Evolutionary conservation across 2,329 filamentous ascomycete genomes (phyloP), one percentile per base, ranked within the genome.

Genomic region (Trichoderma cornu-damae): DNA sequence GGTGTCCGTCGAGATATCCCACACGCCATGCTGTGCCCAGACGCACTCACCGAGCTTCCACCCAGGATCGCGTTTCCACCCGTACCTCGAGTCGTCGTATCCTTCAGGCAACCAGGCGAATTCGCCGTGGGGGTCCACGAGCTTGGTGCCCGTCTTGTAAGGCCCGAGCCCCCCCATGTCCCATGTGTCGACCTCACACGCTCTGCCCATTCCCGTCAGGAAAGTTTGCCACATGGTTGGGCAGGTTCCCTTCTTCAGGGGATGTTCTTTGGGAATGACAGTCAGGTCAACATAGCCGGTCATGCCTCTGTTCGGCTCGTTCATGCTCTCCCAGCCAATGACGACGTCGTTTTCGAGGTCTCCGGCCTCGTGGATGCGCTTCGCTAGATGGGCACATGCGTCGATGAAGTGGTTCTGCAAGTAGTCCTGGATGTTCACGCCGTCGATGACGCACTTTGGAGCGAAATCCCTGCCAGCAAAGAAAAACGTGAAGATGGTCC

Each of bases 11-110:
- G 78, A 75, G 5, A 88, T 86, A 67, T 99, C 90, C 94, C 94
- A 99, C 5, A 99, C 84, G 1, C 92, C 93, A 70, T 99, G 92
- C 68, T 96, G 93, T 3, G 94, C 93, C 94, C 94, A 99, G 38
- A 99, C 71, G 67, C 94, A 97, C 71, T 95, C 85, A n/a, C 94
- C 94, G 16, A 99, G 75, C 70, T 87, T 92, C 94, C 94, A 99
- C 6, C 79, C 86, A 0, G 88, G 81, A 67, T 96, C 90, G 62
- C 94, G 84, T 69, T 88, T 91, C 85, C 90, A 99, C 34, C 90
- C 90, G 70, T 99, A 99, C 62, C 85, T 83, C 11, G 83, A 86
- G 63, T 99, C 94, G 66, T 96, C 88, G 69, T 93, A 90, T 59
- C 84, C 85, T n/a, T 77, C 76, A 2, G 90, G 85, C 22, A 99